Percentiles rank a stretch among this genome's conserved stretches.
These are phyloP conservation scores for Gautieria morchelliformis DNA, from an alignment of 768 basidiomycete species.

Conservation along the genomic window DNA sequence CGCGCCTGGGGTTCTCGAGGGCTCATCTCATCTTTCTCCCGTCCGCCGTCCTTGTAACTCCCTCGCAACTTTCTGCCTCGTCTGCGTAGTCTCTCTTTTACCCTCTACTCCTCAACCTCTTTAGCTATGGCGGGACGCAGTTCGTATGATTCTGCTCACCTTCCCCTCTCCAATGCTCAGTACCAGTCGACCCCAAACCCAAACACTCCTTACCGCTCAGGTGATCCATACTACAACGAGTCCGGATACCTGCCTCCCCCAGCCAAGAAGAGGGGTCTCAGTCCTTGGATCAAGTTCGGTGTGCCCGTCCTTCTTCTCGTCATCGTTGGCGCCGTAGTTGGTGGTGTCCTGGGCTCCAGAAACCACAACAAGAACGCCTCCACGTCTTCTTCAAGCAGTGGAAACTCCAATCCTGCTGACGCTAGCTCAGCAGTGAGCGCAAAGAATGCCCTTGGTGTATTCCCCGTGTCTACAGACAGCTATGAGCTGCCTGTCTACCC, in stretches of 20 bases:
- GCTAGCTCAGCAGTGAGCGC: slow-evolving; percentile 49
- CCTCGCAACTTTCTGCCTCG: not conserved
- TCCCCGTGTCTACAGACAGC: slow-evolving; percentile 71
- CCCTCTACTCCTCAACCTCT: not conserved
- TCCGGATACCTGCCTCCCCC: slow-evolving; percentile 60
- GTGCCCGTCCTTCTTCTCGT: slow-evolving; percentile 56
- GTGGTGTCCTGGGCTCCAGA: slow-evolving; percentile 70
- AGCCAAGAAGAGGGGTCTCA: slow-evolving; percentile 39
- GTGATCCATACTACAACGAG: slow-evolving; percentile 59
- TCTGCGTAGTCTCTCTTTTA: slow-evolving; percentile 4
- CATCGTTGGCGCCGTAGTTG: slow-evolving; percentile 60
- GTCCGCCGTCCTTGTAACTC: not conserved
- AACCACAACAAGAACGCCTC: slow-evolving; percentile 27
- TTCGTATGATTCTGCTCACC: slow-evolving; percentile 12
- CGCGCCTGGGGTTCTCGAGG: not conserved
- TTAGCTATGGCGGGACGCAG: not conserved
- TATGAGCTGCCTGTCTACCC: slow-evolving; percentile 83
- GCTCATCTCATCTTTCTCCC: no score
- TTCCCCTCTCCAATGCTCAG: slow-evolving; percentile 11
- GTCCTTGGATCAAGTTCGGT: slow-evolving; percentile 71
- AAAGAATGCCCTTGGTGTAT: slow-evolving; percentile 54
- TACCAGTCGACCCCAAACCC: slow-evolving; percentile 7
- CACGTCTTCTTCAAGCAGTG: slow-evolving; percentile 9
- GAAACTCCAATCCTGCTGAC: slow-evolving; percentile 23
- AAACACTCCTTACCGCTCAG: slow-evolving; percentile 42